Evolutionary conservation across 2,329 filamentous ascomycete genomes (phyloP).

Genomic region (Colletotrichum lini): DNA sequence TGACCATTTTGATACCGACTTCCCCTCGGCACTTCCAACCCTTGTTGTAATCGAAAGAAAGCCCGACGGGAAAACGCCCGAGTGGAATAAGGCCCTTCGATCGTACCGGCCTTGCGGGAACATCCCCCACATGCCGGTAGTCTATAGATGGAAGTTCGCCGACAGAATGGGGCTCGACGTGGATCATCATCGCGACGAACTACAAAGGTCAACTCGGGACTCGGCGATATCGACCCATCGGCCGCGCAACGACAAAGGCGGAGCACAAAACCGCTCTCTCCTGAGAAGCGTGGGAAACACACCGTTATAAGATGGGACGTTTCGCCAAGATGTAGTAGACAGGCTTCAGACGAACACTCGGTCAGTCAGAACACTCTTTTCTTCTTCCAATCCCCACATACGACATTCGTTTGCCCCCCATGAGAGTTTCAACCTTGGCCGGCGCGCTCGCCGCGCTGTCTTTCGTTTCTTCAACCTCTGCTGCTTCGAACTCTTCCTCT

Average conservation of each 20-base stretch:
- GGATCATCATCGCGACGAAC: conserved; percentile 18
- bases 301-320: conserved; percentile 16
- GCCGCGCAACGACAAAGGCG: conserved; percentile 30
- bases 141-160: conserved; percentile 26
- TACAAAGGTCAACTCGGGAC: conserved; percentile 14
- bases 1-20: too few species aligned
- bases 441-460: conserved; percentile 30
- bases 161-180: conserved; percentile 18
- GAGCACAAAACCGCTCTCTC: background rate
- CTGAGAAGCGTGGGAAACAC: background rate
- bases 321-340: conserved; percentile 8
- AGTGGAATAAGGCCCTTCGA: background rate
- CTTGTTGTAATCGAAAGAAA: too few species aligned
- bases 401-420: conserved; percentile 27
- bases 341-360: conserved; percentile 22
- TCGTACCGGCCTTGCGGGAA: background rate
- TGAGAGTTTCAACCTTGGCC: conserved; percentile 25
- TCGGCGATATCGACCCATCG: conserved; percentile 27
- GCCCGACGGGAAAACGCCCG: too few species aligned
- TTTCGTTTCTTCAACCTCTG: conserved; percentile 21
- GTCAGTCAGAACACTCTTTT: background rate
- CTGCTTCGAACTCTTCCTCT: conserved; percentile 28
- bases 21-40: too few species aligned
- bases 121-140: conserved; percentile 7
- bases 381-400: background rate